Conservation (phyloP, 1,139 yeast species). For the Hyphopichia fennica region DNA sequence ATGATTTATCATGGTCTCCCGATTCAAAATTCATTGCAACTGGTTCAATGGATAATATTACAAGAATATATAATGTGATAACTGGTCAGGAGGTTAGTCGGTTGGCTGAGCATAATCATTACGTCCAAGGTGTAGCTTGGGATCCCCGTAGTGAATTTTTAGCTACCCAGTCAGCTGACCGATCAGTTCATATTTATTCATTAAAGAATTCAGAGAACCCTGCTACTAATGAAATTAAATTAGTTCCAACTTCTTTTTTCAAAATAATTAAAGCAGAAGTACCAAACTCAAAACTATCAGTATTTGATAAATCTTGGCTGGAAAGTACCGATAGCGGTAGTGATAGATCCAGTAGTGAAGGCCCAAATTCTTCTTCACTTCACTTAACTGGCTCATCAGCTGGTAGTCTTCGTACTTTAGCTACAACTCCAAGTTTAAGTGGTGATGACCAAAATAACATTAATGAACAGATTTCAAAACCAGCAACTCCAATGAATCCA, state of each 20-base stretch:
- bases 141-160: slow-evolving; percentile 78
- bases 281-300: slow-evolving; percentile 18
- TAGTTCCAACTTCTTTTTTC: slow-evolving; percentile 37
- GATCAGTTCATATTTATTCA: slow-evolving; percentile 67
- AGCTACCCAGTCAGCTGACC: slow-evolving; percentile 89
- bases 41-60: slow-evolving; percentile 88
- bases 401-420: background rate
- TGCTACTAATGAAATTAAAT: slow-evolving; percentile 2
- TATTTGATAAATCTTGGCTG: background rate
- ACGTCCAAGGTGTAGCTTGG: slow-evolving; percentile 96
- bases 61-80: slow-evolving; percentile 62
- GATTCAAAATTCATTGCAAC: slow-evolving; percentile 71
- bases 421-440: background rate
- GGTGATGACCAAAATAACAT: background rate
- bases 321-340: background rate
- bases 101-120: slow-evolving; percentile 76
- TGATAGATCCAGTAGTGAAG: background rate
- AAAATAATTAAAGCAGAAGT: slow-evolving; percentile 48
- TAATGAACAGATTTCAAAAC: background rate
- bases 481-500: slow-evolving; percentile 8
- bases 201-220: slow-evolving; percentile 18
- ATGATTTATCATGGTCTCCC: slow-evolving; percentile 93
- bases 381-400: no score
- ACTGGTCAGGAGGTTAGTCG: slow-evolving; percentile 63
- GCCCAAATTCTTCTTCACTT: background rate